phyloP scores from a whole-genome alignment of 768 basidiomycete species.

The Hericium rajendrae region DNA sequence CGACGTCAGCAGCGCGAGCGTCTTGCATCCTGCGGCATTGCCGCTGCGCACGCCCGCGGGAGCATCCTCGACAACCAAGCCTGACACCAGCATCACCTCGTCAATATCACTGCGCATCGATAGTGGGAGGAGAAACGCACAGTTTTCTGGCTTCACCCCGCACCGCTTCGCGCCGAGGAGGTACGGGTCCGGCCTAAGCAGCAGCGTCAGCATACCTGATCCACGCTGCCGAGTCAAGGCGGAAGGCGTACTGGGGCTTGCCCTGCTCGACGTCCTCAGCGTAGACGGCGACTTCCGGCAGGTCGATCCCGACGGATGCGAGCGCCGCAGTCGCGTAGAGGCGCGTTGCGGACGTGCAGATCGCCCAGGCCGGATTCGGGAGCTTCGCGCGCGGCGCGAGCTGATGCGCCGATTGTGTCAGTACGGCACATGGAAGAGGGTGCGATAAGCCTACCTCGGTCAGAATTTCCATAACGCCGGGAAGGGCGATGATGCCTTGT shows the following conservation, averaged over 20 bases:
- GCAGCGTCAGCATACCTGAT: constrained; percentile 33
- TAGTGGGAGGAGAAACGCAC: constrained; percentile 22
- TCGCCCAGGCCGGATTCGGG: constrained; percentile 70
- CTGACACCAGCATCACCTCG: constrained; percentile 21
- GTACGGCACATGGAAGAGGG: neutral
- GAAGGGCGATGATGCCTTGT: constrained; percentile 60
- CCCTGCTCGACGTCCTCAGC: constrained; percentile 79
- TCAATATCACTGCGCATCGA: neutral
- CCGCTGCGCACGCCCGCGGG: constrained; percentile 79
- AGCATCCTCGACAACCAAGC: constrained; percentile 88
- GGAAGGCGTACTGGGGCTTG: constrained; percentile 55
- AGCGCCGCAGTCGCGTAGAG: constrained; percentile 69
- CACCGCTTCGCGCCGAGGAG: constrained; percentile 71
- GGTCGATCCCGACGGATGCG: constrained; percentile 50
- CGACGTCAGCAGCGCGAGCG: constrained; percentile 75
- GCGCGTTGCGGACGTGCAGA: constrained; percentile 81
- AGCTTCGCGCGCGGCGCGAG: constrained; percentile 18
- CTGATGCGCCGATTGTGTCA: constrained; percentile 16
- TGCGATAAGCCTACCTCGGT: constrained; percentile 32
- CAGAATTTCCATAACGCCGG: constrained; percentile 58
- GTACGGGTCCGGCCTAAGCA: constrained; percentile 75
- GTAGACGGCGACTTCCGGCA: constrained; percentile 65
- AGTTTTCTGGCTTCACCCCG: constrained; percentile 52
- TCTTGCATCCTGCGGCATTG: constrained; percentile 72
- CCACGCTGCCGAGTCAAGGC: constrained; percentile 19